phyloP scores from a whole-genome alignment of 305 asterid genomes.

The Fraxinus floribunda region DNA sequence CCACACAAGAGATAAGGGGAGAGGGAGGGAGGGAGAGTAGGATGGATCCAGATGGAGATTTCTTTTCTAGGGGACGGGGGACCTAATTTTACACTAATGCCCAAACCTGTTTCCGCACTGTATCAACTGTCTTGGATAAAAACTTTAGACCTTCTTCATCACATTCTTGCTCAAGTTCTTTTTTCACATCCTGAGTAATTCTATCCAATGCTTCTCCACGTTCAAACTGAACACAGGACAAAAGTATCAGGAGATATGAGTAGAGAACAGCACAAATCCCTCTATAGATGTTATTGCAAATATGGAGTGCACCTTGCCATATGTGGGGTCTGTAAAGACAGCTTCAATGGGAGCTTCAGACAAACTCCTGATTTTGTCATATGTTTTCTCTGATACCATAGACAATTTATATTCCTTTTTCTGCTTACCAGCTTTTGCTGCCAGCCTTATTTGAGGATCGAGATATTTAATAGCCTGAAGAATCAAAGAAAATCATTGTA shows the following conservation, averaged over 20 bases:
- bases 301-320: slow-evolving; percentile 69
- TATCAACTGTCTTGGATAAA: slow-evolving; percentile 79
- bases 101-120: slow-evolving; percentile 84
- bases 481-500: slow-evolving; percentile 33
- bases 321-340: slow-evolving; percentile 86
- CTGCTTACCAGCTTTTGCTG: slow-evolving; percentile 84
- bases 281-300: not conserved
- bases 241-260: slow-evolving; percentile 19
- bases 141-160: slow-evolving; percentile 76
- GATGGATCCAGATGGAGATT: slow-evolving; percentile 12
- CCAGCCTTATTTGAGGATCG: slow-evolving; percentile 89
- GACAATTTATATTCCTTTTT: slow-evolving; percentile 76
- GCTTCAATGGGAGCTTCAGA: slow-evolving; percentile 83
- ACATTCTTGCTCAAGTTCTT: slow-evolving; percentile 71
- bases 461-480: slow-evolving; percentile 82
- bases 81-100: slow-evolving; percentile 17
- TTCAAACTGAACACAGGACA: slow-evolving; percentile 60
- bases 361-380: slow-evolving; percentile 73
- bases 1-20: not conserved
- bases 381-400: slow-evolving; percentile 62
- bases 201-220: slow-evolving; percentile 95
- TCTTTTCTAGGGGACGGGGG: not conserved
- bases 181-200: slow-evolving; percentile 66
- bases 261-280: slow-evolving; percentile 13
- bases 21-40: not conserved